Conservation (phyloP, 495 filamentous ascomycete species). For the Talaromyces stipitatus region DNA sequence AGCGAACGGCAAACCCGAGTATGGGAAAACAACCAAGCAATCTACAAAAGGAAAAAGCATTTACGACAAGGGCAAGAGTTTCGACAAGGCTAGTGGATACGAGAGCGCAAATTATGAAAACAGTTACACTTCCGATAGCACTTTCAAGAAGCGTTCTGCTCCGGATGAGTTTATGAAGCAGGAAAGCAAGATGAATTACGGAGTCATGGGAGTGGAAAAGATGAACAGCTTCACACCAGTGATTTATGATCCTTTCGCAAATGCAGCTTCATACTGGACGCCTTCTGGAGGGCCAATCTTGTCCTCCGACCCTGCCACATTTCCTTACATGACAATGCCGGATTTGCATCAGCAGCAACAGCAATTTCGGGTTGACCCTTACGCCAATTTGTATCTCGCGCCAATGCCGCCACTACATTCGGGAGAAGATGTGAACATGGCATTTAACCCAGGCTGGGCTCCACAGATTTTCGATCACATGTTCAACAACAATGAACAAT, state of each 20-base stretch:
- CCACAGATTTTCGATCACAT: background rate
- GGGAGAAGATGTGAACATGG: background rate
- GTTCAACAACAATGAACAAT: background rate
- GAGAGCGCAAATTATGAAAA: background rate
- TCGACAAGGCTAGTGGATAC: background rate
- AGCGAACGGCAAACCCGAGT: constrained; percentile 10
- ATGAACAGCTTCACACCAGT: background rate
- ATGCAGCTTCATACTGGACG: background rate
- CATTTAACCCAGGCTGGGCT: background rate
- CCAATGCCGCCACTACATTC: background rate
- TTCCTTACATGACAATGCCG: background rate
- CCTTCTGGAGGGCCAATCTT: background rate
- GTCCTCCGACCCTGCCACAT: background rate
- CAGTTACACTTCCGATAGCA: background rate
- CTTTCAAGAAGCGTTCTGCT: background rate
- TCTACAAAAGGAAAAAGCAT: background rate
- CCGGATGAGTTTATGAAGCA: background rate
- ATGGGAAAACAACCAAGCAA: constrained; percentile 9
- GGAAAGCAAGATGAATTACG: background rate
- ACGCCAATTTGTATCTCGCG: background rate
- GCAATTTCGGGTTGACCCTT: constrained; percentile 9
- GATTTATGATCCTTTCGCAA: background rate
- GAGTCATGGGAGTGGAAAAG: background rate
- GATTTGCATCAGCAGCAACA: background rate
- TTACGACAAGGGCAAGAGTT: constrained; percentile 11